A percentile compares a stretch with the other conserved stretches of the same genome.
Evolutionary conservation across 1,284 basidiomycete genomes (phyloP).

Genomic region (Rhodotorula sp.): DNA sequence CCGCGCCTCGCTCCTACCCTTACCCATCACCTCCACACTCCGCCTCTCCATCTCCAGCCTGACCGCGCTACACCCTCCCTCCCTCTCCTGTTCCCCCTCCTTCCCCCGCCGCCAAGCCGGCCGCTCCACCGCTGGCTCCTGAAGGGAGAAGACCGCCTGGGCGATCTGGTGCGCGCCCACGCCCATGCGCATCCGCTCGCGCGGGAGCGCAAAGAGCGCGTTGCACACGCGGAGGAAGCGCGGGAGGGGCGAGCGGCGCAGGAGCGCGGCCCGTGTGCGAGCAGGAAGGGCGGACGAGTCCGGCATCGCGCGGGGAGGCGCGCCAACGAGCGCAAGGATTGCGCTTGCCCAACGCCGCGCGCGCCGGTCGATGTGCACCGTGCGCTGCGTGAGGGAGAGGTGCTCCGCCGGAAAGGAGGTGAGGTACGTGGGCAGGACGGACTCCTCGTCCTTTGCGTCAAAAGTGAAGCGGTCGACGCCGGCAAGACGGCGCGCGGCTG

Average conservation of each 20-base stretch:
- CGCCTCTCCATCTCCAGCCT: background rate
- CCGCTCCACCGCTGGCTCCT: background rate
- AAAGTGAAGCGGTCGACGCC: background rate
- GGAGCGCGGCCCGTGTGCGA: background rate
- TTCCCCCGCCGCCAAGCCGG: background rate
- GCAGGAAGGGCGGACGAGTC: no score
- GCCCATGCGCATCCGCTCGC: background rate
- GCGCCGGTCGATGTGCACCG: slow-evolving; percentile 4
- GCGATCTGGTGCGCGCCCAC: slow-evolving; percentile 8
- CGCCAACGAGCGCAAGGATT: background rate
- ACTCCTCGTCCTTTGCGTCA: background rate
- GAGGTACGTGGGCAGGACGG: background rate
- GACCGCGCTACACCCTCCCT: slow-evolving; percentile 1
- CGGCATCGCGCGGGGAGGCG: no score
- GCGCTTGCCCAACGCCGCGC: background rate
- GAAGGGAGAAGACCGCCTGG: background rate
- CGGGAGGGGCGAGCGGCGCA: slow-evolving; percentile 11
- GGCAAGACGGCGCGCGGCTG: background rate
- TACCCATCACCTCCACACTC: background rate
- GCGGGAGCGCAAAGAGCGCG: background rate
- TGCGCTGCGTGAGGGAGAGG: slow-evolving; percentile 3
- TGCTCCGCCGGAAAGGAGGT: background rate
- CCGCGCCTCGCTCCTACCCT: background rate
- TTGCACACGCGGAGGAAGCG: background rate
- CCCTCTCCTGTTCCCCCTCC: background rate